phyloP scores from a whole-genome alignment of 805 yeast species.

The Tetrapisispora fleetii region DNA sequence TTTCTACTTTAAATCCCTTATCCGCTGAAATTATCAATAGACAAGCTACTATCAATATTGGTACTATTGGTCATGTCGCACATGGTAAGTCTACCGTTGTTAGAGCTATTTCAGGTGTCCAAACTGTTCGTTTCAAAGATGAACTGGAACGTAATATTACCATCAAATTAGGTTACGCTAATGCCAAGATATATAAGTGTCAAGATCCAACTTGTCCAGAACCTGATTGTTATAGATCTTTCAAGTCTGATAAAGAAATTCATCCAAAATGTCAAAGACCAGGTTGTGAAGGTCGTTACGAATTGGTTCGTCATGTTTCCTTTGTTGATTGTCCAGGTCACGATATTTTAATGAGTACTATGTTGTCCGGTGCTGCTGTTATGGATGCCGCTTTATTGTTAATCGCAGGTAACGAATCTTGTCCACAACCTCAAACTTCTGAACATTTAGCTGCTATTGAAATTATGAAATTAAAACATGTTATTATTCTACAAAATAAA shows the following conservation, averaged over 20 bases:
- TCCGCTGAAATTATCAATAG: constrained; percentile 94
- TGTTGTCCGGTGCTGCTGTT: constrained; percentile 99
- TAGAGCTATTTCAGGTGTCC: constrained; percentile 95
- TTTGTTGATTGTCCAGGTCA: constrained; percentile 99
- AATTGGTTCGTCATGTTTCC: constrained; percentile 89
- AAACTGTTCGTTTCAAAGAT: constrained; percentile 97
- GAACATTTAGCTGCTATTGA: constrained; percentile 99
- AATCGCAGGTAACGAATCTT: constrained; percentile 96
- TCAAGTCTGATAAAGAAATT: constrained; percentile 89
- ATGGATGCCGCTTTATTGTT: constrained; percentile 98
- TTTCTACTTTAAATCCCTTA: constrained; percentile 68
- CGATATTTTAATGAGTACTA: constrained; percentile 99
- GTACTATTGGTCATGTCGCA: constrained; percentile 94
- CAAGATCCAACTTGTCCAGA: constrained; percentile 77
- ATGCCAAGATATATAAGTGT: constrained; percentile 95
- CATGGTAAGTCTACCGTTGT: constrained; percentile 93
- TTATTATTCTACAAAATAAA: constrained; percentile 91
- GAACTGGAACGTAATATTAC: constrained; percentile 98
- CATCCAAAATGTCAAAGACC: constrained; percentile 83
- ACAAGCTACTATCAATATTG: constrained; percentile 98
- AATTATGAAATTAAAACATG: constrained; percentile 96
- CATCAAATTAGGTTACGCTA: constrained; percentile 96
- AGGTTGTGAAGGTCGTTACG: constrained; percentile 84
- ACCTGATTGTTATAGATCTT: constrained; percentile 92
- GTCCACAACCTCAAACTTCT: constrained; percentile 99